Evolutionary conservation across 1,284 basidiomycete species (phyloP), one percentile per base, ranked within the genome.

Genomic region (Erythrobasidium hasegawianum): DNA sequence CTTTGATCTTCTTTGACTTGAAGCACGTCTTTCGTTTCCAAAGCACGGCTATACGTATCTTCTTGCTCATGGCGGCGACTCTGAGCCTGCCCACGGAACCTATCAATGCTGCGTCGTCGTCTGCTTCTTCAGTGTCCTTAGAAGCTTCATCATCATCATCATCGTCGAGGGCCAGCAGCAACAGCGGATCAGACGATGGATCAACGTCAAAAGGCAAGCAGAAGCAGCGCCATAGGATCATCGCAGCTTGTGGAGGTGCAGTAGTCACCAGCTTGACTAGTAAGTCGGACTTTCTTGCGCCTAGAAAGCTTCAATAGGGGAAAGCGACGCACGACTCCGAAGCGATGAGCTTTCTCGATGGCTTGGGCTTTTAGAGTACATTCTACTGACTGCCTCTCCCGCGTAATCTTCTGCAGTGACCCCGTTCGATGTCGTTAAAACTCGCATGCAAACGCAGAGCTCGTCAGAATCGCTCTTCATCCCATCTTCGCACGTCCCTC

Each of bases 391-490:
- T n/a, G n/a, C n/a, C n/a, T n/a, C n/a, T n/a, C n/a, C n/a, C n/a
- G n/a, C n/a, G n/a, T 18, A 18, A n/a, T n/a, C 33, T 27, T 40
- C 57, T 53, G 39, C 43, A 93, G 90, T 95, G 92, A 95, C 91
- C 4, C 91, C 91, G 2, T 93, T 95, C 76, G 91, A 95, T 77
- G 89, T 95, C 62, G 83, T 95, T 72, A 95, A 95, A 78, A 95
- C 92, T 20, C 84, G 92, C 11, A 54, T 75, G 10, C 73, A 75
- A 58, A 75, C 70, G 9, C 72, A 73, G 29, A 43, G 65, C 45
- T 45, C 58, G 29, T 68, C 57, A 9, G 70, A 71, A 59, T 67
- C 70, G 14, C 60, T 69, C 33, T 72, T 71, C 55, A 52, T 57
- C 5, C 73, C 71, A 1, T 70, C 70, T 0, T 64, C 69, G 8